phyloP scores from a whole-genome alignment of 164 flowering plant species.

The Brasenia schreberi region DNA sequence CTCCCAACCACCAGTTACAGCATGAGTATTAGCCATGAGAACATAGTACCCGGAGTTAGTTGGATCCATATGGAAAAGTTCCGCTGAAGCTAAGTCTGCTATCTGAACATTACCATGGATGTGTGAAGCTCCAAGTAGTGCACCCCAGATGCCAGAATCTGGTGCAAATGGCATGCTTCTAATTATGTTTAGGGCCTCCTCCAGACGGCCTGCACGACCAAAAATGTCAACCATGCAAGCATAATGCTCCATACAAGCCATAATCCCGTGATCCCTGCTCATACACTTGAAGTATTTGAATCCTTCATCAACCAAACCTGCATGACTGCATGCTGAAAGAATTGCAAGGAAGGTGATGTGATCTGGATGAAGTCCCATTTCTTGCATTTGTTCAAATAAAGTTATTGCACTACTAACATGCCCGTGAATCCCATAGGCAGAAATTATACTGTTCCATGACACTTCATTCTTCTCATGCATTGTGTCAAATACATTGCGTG shows the following conservation, averaged over 20 bases:
- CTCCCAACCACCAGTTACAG: conserved; percentile 60
- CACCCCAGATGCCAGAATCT: conserved; percentile 87
- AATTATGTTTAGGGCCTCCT: conserved; percentile 46
- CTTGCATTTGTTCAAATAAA: conserved; percentile 44
- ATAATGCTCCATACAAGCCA: conserved; percentile 71
- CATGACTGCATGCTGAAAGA: conserved; percentile 73
- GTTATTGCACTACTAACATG: conserved; percentile 27
- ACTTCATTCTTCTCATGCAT: conserved; percentile 58
- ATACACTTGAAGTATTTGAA: conserved; percentile 32
- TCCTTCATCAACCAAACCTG: conserved; percentile 62
- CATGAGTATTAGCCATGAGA: conserved; percentile 54
- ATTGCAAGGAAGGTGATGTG: conserved; percentile 72
- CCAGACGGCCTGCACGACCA: conserved; percentile 60
- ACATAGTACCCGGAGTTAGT: conserved; percentile 69
- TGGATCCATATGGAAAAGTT: conserved; percentile 58
- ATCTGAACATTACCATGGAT: conserved; percentile 58
- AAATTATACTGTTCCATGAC: conserved; percentile 81
- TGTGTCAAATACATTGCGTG: conserved; percentile 45
- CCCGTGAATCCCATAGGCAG: conserved; percentile 80
- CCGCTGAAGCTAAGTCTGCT: conserved; percentile 52
- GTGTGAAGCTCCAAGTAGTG: conserved; percentile 72
- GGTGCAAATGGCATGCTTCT: conserved; percentile 57
- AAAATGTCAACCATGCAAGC: conserved; percentile 77
- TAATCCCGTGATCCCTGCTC: conserved; percentile 37
- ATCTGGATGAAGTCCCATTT: conserved; percentile 50